These are phyloP conservation scores for Pestalotiopsis sp. DNA, from an alignment of 2,329 filamentous ascomycete genomes.

Conservation along the genomic window DNA sequence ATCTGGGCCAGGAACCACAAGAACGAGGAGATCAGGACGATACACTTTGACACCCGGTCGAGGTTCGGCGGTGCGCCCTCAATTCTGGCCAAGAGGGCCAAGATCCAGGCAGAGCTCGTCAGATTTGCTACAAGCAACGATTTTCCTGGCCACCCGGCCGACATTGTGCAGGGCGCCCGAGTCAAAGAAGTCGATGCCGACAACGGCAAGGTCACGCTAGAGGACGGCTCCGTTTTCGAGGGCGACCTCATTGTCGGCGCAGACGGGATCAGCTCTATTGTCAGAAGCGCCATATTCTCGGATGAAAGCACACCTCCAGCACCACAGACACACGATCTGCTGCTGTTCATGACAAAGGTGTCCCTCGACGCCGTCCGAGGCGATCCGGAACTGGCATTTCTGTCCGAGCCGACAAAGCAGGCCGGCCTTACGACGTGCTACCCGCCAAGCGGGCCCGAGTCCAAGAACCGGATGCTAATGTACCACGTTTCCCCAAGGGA, in stretches of 20 bases:
- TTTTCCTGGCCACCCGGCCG: conserved; percentile 1
- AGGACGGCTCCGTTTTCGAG: neutral
- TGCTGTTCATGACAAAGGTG: conserved; percentile 19
- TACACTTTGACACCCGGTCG: conserved; percentile 21
- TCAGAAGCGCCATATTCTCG: neutral
- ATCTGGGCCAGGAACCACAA: conserved; percentile 17
- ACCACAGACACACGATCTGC: neutral
- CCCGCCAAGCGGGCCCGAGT: conserved; percentile 8
- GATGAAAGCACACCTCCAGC: neutral
- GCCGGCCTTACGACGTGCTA: conserved; percentile 19
- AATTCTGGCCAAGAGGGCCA: conserved; percentile 20
- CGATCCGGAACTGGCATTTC: conserved; percentile 18
- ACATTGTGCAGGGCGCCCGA: neutral
- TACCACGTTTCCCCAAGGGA: conserved; percentile 19
- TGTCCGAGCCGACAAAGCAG: conserved; percentile 16
- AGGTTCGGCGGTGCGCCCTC: conserved; percentile 19
- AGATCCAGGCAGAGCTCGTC: conserved; percentile 19
- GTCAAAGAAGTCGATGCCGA: neutral
- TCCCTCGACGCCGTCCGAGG: conserved; percentile 17
- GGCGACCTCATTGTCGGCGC: conserved; percentile 1
- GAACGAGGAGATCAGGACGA: conserved; percentile 18
- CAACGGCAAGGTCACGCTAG: neutral
- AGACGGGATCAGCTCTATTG: conserved; percentile 10
- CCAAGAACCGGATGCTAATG: conserved; percentile 19
- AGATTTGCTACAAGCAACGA: conserved; percentile 18